Evolutionary conservation across 768 basidiomycete species (phyloP), one percentile per base, ranked within the genome.

Genomic region (Amanita rimosa): DNA sequence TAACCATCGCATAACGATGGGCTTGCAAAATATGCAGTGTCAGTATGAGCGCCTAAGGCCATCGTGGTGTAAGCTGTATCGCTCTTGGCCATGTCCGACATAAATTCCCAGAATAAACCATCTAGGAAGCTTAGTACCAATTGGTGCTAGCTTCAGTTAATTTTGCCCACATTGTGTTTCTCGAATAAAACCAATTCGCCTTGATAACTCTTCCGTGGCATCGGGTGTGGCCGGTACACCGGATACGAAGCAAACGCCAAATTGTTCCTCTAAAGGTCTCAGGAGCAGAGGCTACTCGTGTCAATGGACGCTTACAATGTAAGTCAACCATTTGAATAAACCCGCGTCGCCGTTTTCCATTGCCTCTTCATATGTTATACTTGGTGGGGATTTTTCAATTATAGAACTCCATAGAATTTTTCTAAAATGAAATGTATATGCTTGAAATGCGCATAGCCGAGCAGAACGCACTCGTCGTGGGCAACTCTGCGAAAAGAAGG

Each of bases 81-180:
- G 10, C 92, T 92, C 57, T 85, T 91, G 14, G 83, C 81, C 17
- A 94, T 73, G 59, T 95, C 83, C 0, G 94, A 80, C 0, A 92
- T 96, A 59, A 98, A 95, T 58, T 97, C 91, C 94, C 95, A 99
- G 65, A 97, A 94, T 50, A 80, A 82, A 29, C 94, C 95, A 58
- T 98, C 91, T 93, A 53, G 33, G 45, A 16, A 58, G 40, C 38
- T 39, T 8, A 41, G 9, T 26, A 10, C n/a, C 37, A 38, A 22
- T 39, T 46, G 17, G 42, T 36, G 27, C 2, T n/a, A 29, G 33
- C 44, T 21, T 37, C 26, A 8, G 9, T 17, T n/a, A 21, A 43
- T 8, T 39, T n/a, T 48, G 60, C 64, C 16, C 17, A 69, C 72
- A 74, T 59, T 75, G 72, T 0, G 95, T 97, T 63, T 95, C 83